Percentiles rank a stretch among this genome's conserved stretches.
Evolutionary conservation across 257 asterid species (phyloP).

Genomic region (Buddleja alternifolia): DNA sequence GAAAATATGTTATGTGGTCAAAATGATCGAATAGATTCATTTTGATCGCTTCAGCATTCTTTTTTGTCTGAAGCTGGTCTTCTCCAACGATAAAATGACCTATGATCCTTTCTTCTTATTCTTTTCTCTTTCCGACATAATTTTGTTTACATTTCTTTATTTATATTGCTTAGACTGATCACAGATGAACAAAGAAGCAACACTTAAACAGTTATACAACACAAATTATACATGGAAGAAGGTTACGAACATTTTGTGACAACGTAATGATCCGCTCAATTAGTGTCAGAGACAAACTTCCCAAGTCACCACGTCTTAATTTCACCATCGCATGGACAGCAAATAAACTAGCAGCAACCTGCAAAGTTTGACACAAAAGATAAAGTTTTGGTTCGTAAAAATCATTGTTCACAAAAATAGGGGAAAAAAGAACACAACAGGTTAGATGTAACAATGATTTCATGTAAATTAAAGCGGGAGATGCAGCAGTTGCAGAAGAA

Average conservation of each 20-base stretch:
- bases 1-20: not conserved
- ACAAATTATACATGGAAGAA: not conserved
- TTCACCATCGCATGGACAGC: conserved; percentile 71
- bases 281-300: conserved; percentile 76
- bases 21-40: not conserved
- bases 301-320: conserved; percentile 60
- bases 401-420: not conserved
- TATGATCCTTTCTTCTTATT: not conserved
- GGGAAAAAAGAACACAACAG: not conserved
- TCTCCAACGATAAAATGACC: not conserved
- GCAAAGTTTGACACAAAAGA: conserved; percentile 35
- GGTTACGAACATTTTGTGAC: conserved; percentile 66
- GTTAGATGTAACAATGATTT: conserved; percentile 4
- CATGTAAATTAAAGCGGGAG: conserved; percentile 7
- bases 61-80: conserved; percentile 10
- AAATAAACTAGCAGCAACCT: conserved; percentile 77
- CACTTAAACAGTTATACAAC: conserved; percentile 19
- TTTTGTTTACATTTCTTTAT: not conserved
- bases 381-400: not conserved
- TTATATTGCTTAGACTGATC: conserved; percentile 16
- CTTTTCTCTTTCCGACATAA: not conserved
- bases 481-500: conserved; percentile 14
- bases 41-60: conserved; percentile 8
- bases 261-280: conserved; percentile 53
- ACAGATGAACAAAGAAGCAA: not conserved